Percentiles rank a stretch among this genome's conserved stretches.
Evolutionary conservation across 208 protist species (phyloP).

Genomic region (Tritrichomonas musculus): DNA sequence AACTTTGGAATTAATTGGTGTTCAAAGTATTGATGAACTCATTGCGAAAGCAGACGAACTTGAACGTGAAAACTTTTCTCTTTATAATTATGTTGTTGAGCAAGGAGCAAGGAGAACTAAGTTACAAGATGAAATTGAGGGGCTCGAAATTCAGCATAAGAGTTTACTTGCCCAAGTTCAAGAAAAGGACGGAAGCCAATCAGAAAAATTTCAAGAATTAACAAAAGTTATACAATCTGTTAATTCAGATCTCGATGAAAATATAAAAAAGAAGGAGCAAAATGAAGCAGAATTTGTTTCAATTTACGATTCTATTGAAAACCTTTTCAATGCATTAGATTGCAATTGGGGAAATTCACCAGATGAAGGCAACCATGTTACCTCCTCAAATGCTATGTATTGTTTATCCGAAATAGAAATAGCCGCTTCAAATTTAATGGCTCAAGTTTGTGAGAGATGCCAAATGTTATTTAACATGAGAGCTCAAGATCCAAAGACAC

Average conservation of each 20-base stretch:
- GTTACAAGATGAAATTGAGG: background rate
- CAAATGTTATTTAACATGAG: no score
- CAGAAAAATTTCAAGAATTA: no score
- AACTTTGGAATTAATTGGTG: background rate
- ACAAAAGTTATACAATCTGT: no score
- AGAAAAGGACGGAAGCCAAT: no score
- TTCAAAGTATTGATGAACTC: background rate
- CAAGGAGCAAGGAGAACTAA: background rate
- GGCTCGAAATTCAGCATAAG: background rate
- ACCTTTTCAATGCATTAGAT: background rate
- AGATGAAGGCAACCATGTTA: background rate
- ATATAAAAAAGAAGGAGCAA: background rate
- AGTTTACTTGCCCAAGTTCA: no score
- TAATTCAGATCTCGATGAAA: no score
- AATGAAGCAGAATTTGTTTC: background rate
- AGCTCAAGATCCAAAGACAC: no score
- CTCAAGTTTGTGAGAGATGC: background rate
- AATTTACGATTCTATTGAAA: background rate
- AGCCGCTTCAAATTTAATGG: background rate
- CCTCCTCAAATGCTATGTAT: background rate
- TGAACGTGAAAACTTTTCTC: slow-evolving; percentile 7
- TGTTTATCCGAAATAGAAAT: background rate
- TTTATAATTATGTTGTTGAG: slow-evolving; percentile 16
- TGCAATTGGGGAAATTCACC: background rate
- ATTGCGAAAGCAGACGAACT: background rate